Evolutionary conservation across 805 yeast species (phyloP).

Genomic region (Saccharomycopsis babjevae): DNA sequence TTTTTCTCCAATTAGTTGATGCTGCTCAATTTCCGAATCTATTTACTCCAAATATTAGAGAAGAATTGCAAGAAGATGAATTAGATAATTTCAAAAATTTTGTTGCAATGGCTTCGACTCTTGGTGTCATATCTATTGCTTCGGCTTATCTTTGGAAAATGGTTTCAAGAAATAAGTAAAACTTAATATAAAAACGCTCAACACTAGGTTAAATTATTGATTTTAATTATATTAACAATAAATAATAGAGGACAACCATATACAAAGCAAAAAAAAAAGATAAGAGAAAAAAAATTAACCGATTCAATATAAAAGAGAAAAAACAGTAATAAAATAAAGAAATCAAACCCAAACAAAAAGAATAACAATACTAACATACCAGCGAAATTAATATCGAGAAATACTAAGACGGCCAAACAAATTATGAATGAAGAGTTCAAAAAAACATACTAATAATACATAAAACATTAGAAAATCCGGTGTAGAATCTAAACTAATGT

Average conservation of each 20-base stretch:
- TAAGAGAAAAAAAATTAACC: background rate
- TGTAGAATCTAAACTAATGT: background rate
- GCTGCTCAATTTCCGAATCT: constrained; percentile 72
- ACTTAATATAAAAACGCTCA: too few relatives aligned
- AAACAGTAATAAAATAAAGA: background rate
- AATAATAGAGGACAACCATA: background rate
- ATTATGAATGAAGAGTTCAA: background rate
- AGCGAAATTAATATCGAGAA: background rate
- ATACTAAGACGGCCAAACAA: background rate
- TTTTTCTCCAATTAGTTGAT: constrained; percentile 78
- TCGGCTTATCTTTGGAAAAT: constrained; percentile 56
- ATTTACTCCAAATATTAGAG: constrained; percentile 71
- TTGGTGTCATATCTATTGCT: constrained; percentile 53
- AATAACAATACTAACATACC: background rate
- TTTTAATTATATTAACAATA: background rate
- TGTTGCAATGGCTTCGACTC: constrained; percentile 57
- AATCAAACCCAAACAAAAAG: background rate
- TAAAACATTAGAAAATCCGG: background rate
- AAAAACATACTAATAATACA: constrained; percentile 21
- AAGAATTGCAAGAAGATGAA: constrained; percentile 43
- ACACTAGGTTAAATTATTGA: background rate
- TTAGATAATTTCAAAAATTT: constrained; percentile 37
- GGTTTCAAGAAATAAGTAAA: background rate
- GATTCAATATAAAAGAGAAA: background rate
- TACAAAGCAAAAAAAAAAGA: background rate